Evolutionary conservation across 257 asterid species (phyloP).

Genomic region (Jasminum sambac): DNA sequence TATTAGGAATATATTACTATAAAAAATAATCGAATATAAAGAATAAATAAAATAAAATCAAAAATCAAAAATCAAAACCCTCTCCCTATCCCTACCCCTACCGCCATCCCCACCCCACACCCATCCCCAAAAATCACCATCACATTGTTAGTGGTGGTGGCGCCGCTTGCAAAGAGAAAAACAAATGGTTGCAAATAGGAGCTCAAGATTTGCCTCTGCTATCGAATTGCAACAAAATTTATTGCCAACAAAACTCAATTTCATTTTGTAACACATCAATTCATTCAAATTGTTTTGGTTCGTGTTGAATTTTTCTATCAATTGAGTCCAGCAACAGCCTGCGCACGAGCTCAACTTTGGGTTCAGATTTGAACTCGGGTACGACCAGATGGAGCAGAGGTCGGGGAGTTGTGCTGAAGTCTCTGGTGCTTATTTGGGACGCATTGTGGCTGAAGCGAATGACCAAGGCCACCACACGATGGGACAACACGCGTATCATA

Average conservation of each 20-base stretch:
- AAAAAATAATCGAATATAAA: too few species aligned
- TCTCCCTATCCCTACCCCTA: too few species aligned
- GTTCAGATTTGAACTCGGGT: slow-evolving; percentile 46
- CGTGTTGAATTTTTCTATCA: slow-evolving; percentile 15
- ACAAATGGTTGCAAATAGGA: neutral
- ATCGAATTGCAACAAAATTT: slow-evolving; percentile 1
- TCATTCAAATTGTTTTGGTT: slow-evolving; percentile 12
- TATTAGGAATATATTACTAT: too few species aligned
- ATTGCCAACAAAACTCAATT: slow-evolving; percentile 11
- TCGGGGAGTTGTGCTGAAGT: slow-evolving; percentile 74
- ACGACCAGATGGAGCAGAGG: slow-evolving; percentile 75
- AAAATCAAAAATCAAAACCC: too few species aligned
- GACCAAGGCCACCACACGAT: slow-evolving; percentile 93
- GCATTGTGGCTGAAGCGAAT: slow-evolving; percentile 82
- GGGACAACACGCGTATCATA: slow-evolving; percentile 93
- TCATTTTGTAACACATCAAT: neutral
- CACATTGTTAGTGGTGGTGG: too few species aligned
- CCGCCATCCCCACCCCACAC: too few species aligned
- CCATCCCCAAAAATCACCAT: too few species aligned
- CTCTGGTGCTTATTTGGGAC: slow-evolving; percentile 81
- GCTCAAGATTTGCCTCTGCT: neutral
- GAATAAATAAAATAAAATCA: too few species aligned
- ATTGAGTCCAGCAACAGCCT: slow-evolving; percentile 39
- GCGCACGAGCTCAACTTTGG: slow-evolving; percentile 69
- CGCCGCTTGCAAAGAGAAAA: too few species aligned